phyloP scores from a whole-genome alignment of 2,329 filamentous ascomycete genomes.

The Basipetospora chlamydospora region DNA sequence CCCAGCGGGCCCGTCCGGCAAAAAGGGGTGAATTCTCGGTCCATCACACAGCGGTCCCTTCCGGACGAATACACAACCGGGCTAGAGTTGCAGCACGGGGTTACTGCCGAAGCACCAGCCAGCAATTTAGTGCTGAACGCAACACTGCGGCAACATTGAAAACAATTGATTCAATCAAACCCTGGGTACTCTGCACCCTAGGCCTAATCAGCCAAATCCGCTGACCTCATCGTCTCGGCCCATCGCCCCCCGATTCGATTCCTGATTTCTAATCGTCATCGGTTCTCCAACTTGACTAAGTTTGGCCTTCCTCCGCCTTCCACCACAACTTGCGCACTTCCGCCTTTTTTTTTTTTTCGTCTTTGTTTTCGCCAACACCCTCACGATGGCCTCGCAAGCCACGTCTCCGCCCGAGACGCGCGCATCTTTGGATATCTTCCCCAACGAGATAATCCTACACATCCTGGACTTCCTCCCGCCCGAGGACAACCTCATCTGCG shows the following conservation, averaged over 20 bases:
- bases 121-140: no score
- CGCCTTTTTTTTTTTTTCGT: not conserved
- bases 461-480: slow-evolving; percentile 54
- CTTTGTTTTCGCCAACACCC: slow-evolving; percentile 2
- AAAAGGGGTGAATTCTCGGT: no score
- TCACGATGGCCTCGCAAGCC: not conserved
- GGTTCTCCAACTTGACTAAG: not conserved
- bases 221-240: slow-evolving; percentile 5
- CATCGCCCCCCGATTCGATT: not conserved
- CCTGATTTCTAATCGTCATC: not conserved
- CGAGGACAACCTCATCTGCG: slow-evolving; percentile 31
- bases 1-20: no score
- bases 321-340: not conserved
- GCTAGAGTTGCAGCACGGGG: no score
- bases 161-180: no score
- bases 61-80: no score
- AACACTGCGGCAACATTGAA: no score
- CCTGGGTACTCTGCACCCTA: no score
- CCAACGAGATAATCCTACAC: slow-evolving; percentile 73
- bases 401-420: not conserved
- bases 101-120: no score
- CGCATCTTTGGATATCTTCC: slow-evolving; percentile 32
- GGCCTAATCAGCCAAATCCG: no score
- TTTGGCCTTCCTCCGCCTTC: slow-evolving; percentile 1
- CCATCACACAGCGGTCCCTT: no score